phyloP scores from a whole-genome alignment of 2,329 filamentous ascomycete genomes.

The Trichoderma koningii region DNA sequence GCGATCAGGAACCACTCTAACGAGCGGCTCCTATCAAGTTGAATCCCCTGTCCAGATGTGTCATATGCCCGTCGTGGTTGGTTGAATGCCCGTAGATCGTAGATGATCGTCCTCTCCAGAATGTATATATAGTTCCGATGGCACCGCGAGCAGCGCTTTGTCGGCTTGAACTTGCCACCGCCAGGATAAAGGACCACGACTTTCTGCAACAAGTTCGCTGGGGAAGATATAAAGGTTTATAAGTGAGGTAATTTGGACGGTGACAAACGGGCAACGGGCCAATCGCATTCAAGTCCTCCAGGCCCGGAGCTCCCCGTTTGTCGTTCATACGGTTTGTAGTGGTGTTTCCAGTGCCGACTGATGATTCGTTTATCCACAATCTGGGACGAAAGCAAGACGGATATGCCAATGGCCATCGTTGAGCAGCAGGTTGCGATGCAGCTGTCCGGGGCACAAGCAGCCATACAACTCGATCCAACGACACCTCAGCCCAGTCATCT shows the following conservation, averaged over 20 bases:
- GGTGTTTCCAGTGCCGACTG: background rate
- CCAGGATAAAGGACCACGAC: background rate
- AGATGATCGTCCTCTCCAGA: too few species aligned
- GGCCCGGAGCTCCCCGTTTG: background rate
- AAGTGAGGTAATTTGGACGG: background rate
- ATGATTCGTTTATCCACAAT: constrained; percentile 4
- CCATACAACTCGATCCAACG: background rate
- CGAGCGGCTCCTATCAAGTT: background rate
- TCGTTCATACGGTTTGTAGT: background rate
- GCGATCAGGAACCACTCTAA: too few species aligned
- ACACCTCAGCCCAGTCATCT: background rate
- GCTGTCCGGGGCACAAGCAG: background rate
- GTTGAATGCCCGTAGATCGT: background rate
- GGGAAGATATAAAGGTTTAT: background rate
- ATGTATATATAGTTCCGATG: background rate
- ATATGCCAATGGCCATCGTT: background rate
- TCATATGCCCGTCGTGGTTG: background rate
- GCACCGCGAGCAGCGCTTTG: background rate
- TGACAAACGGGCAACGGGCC: background rate
- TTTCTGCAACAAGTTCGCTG: too few species aligned
- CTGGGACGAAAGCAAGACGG: background rate
- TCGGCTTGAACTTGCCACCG: background rate
- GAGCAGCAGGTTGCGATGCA: background rate
- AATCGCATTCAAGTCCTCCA: background rate
- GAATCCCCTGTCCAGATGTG: background rate